A percentile compares a stretch with the other conserved stretches of the same genome.
phyloP scores from a whole-genome alignment of 768 basidiomycete genomes.

The Tulasnella sp. region DNA sequence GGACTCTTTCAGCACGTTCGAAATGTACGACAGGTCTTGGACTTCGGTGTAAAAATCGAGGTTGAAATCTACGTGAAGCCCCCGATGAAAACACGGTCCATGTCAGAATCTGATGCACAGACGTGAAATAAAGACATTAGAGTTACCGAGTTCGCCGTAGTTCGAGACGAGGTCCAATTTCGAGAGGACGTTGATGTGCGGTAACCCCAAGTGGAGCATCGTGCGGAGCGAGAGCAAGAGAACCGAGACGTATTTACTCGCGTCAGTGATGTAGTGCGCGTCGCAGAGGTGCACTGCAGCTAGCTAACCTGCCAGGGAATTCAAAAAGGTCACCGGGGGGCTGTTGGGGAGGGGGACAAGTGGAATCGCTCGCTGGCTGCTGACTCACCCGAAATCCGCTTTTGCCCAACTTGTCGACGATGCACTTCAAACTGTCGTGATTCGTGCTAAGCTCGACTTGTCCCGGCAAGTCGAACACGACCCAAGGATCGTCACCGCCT shows the following conservation, averaged over 20 bases:
- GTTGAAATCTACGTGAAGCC: constrained; percentile 63
- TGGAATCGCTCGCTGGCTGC: neutral
- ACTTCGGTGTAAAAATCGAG: constrained; percentile 98
- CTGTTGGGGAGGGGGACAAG: neutral
- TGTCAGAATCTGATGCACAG: neutral
- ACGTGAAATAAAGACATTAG: neutral
- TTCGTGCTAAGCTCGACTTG: constrained; percentile 98
- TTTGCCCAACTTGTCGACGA: constrained; percentile 62
- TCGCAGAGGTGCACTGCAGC: constrained; percentile 94
- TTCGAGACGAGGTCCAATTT: constrained; percentile 86
- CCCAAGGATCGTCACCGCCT: constrained; percentile 63
- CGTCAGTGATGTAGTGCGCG: constrained; percentile 93
- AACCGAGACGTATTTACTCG: constrained; percentile 88
- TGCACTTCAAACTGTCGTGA: constrained; percentile 75
- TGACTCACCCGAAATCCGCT: constrained; percentile 69
- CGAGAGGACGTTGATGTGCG: constrained; percentile 93
- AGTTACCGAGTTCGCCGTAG: constrained; percentile 82
- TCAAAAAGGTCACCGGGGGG: neutral
- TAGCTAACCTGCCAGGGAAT: constrained; percentile 41
- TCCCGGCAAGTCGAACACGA: constrained; percentile 92
- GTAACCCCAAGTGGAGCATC: constrained; percentile 98
- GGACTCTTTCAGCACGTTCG: constrained; percentile 53
- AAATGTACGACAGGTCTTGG: constrained; percentile 84
- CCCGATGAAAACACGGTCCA: neutral
- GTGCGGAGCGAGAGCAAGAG: constrained; percentile 84